Conservation (phyloP, 768 basidiomycete genomes). For the Mycena polygramma region DNA sequence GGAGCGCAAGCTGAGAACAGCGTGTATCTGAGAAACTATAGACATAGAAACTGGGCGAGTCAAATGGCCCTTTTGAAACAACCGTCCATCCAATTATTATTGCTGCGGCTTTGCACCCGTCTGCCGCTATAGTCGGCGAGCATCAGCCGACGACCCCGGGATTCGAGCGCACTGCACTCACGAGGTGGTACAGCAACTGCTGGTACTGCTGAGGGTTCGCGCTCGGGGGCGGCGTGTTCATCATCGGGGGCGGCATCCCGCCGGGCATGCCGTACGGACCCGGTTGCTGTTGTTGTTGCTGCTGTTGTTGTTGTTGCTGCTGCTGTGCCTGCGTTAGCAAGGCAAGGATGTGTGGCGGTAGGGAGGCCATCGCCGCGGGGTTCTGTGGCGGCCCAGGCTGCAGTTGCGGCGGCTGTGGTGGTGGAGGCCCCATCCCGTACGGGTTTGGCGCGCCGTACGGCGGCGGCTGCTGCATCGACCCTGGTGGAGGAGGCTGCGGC, state of each 20-base stretch:
- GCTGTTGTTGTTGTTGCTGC: constrained; percentile 63
- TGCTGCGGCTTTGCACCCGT: constrained; percentile 11
- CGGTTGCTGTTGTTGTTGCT: constrained; percentile 51
- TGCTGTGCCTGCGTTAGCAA: constrained; percentile 58
- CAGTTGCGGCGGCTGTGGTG: constrained; percentile 40
- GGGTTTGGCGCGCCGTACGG: constrained; percentile 34
- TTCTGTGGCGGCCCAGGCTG: constrained; percentile 50
- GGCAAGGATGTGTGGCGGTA: constrained; percentile 81
- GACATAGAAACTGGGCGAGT: not conserved
- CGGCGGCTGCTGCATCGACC: constrained; percentile 22
- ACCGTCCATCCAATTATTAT: not conserved
- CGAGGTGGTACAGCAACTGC: constrained; percentile 33
- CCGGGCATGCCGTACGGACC: constrained; percentile 45
- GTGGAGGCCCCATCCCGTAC: constrained; percentile 35
- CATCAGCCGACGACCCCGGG: not conserved
- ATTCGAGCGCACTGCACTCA: constrained; percentile 6
- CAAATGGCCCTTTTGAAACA: constrained; percentile 17
- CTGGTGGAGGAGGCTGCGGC: constrained; percentile 24
- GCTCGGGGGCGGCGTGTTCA: constrained; percentile 26
- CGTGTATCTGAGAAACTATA: constrained; percentile 10
- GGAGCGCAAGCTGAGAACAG: not conserved
- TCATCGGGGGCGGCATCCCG: constrained; percentile 48
- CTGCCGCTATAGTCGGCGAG: not conserved
- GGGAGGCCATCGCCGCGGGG: constrained; percentile 54
- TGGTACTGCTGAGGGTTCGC: constrained; percentile 34